A percentile compares a stretch with the other conserved stretches of the same genome.
Conservation (phyloP, 495 filamentous ascomycete genomes). For the Mytilinidion resinicola region DNA sequence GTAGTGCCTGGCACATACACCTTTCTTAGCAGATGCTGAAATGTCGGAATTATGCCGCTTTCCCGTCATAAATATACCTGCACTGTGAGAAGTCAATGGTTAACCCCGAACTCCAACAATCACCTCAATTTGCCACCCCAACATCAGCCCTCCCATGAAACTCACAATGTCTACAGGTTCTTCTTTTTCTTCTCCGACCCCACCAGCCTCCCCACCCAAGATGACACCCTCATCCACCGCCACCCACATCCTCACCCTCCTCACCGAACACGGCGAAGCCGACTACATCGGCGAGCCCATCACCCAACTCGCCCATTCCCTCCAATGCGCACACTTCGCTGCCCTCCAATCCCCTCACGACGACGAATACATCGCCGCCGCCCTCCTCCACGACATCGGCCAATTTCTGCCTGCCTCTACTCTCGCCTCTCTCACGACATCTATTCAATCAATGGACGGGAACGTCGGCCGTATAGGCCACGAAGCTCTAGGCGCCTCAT, state of each 20-base stretch:
- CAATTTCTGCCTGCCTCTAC: constrained; percentile 37
- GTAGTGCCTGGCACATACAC: neutral
- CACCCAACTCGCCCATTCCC: constrained; percentile 43
- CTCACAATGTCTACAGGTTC: too few relatives aligned
- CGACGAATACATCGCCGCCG: constrained; percentile 39
- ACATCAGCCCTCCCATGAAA: too few relatives aligned
- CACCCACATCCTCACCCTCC: constrained; percentile 8
- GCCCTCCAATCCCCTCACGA: constrained; percentile 22
- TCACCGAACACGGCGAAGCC: constrained; percentile 7
- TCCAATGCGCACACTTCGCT: constrained; percentile 40
- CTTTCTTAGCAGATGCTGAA: neutral
- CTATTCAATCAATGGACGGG: constrained; percentile 3
- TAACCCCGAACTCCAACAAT: too few relatives aligned
- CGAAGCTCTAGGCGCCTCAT: constrained; percentile 40
- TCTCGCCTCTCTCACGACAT: constrained; percentile 13
- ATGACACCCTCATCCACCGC: constrained; percentile 5
- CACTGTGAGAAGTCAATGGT: too few relatives aligned
- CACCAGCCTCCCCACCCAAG: neutral
- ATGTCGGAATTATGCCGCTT: neutral
- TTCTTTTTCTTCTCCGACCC: too few relatives aligned
- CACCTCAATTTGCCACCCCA: too few relatives aligned
- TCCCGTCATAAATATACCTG: too few relatives aligned
- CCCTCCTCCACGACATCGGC: constrained; percentile 44
- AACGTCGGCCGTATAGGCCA: constrained; percentile 43
- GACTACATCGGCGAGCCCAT: constrained; percentile 40